phyloP scores from a whole-genome alignment of 495 filamentous ascomycete genomes.

The Xylaria intraflava region DNA sequence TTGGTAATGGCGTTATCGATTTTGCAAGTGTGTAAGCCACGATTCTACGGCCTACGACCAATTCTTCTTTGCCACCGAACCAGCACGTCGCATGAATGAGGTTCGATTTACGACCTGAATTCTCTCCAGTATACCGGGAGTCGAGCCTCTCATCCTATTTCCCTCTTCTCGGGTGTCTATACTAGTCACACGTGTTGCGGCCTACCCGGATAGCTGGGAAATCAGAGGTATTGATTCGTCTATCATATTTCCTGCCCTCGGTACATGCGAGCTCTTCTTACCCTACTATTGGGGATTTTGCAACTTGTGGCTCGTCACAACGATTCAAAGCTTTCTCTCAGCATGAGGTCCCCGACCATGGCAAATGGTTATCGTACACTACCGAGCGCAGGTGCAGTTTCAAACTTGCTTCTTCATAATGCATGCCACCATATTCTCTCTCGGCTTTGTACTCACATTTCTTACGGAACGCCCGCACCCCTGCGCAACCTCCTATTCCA shows the following conservation, averaged over 20 bases:
- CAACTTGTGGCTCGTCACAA: background rate
- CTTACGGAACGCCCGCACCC: background rate
- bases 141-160: background rate
- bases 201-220: background rate
- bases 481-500: background rate
- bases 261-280: background rate
- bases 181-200: background rate
- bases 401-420: background rate
- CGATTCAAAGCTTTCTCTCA: background rate
- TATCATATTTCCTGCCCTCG: background rate
- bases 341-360: background rate
- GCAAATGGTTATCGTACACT: background rate
- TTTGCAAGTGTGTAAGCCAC: constrained; percentile 6
- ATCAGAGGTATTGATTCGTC: background rate
- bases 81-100: constrained; percentile 11
- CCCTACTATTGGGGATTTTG: background rate
- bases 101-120: constrained; percentile 14
- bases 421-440: background rate
- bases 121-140: background rate
- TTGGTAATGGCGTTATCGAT: constrained; percentile 12
- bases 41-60: background rate
- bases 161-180: background rate
- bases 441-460: constrained; percentile 1
- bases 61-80: background rate
- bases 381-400: background rate